These are phyloP conservation scores for Backusella westeae DNA, from an alignment of 192 early-diverging fungal species.

Conservation along the genomic window DNA sequence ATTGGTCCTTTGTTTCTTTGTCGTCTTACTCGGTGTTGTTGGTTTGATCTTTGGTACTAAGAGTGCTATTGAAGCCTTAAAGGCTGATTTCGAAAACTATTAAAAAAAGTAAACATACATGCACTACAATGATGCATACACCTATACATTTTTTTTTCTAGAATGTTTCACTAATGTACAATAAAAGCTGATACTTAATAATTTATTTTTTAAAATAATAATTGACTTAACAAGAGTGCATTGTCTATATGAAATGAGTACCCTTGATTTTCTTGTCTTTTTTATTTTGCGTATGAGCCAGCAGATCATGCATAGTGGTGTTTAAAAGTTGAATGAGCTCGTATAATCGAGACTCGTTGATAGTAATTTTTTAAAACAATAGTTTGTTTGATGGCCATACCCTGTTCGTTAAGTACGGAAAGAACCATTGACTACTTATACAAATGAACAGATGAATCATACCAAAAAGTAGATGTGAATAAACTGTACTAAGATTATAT, in stretches of 20 bases:
- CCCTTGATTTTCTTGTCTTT: too few species aligned
- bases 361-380: too few species aligned
- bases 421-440: too few species aligned
- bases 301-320: too few species aligned
- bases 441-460: background rate
- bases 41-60: constrained; percentile 33
- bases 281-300: too few species aligned
- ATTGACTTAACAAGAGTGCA: background rate
- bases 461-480: background rate
- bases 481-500: background rate
- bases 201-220: background rate
- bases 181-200: background rate
- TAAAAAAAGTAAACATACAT: background rate
- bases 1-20: constrained; percentile 15
- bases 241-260: background rate
- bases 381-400: too few species aligned
- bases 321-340: too few species aligned
- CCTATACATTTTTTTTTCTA: background rate
- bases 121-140: background rate
- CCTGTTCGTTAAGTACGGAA: too few species aligned
- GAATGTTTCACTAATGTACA: background rate
- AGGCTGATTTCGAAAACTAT: constrained; percentile 10
- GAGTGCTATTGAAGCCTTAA: constrained; percentile 15
- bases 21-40: constrained; percentile 30
- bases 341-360: too few species aligned